Percentiles rank a stretch among this genome's conserved stretches.
Evolutionary conservation across 2,329 filamentous ascomycete species (phyloP).

Genomic region (Dichotomopilus funicola): DNA sequence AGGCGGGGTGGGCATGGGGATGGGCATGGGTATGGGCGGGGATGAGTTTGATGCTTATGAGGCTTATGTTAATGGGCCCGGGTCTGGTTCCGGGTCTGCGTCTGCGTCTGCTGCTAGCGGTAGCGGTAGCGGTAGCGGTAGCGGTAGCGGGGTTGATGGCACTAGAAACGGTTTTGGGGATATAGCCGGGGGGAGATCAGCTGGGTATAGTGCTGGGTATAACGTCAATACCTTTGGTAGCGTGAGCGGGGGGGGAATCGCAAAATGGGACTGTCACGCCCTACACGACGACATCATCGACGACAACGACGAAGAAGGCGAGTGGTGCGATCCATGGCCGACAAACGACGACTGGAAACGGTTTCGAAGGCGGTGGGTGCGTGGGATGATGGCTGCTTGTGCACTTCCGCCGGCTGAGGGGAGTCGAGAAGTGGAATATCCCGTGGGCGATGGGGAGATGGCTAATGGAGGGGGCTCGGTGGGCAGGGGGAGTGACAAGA

Average conservation of each 20-base stretch:
- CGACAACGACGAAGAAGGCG: slow-evolving; percentile 21
- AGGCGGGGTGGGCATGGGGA: background rate
- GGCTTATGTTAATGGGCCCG: background rate
- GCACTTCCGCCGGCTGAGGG: background rate
- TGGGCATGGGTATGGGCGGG: slow-evolving; percentile 5
- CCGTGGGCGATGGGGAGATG: background rate
- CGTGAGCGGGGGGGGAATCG: too few species aligned
- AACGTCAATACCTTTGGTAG: too few species aligned
- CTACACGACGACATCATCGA: too few species aligned
- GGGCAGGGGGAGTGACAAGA: background rate
- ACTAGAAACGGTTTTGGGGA: background rate
- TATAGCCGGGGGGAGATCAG: background rate
- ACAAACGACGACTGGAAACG: slow-evolving; percentile 36
- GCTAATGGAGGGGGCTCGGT: background rate
- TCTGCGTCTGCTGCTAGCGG: background rate
- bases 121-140: background rate
- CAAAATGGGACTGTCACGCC: too few species aligned
- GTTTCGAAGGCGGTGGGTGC: slow-evolving; percentile 31
- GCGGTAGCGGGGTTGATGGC: background rate
- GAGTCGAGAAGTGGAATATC: too few species aligned
- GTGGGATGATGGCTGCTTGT: slow-evolving; percentile 25
- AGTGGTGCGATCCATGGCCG: slow-evolving; percentile 34
- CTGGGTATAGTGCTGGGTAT: too few species aligned
- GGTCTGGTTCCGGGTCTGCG: background rate
- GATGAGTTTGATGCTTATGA: slow-evolving; percentile 13